Percentiles rank a stretch among this genome's conserved stretches.
phyloP scores from a whole-genome alignment of 345 rosid genomes.

The Corchorus olitorius region DNA sequence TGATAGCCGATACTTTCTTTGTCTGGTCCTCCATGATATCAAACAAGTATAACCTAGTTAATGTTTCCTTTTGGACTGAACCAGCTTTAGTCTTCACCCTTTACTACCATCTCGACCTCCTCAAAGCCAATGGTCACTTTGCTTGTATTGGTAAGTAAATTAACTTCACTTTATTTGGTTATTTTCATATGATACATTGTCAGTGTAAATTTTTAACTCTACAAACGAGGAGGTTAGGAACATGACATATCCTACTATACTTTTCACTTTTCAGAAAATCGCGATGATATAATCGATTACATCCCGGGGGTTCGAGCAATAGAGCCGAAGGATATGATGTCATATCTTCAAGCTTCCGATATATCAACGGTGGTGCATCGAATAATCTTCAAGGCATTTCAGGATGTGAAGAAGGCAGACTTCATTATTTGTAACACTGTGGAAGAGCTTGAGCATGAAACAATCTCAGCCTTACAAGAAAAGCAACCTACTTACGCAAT shows the following conservation, averaged over 20 bases:
- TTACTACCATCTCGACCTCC: slow-evolving; percentile 72
- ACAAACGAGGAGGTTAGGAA: too few species aligned
- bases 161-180: background rate
- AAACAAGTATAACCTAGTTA: slow-evolving; percentile 55
- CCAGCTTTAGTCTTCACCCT: slow-evolving; percentile 69
- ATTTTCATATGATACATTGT: too few species aligned
- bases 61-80: slow-evolving; percentile 84
- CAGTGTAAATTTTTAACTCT: too few species aligned
- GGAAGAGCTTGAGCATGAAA: slow-evolving; percentile 58
- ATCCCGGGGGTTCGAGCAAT: slow-evolving; percentile 71
- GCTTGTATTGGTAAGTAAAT: slow-evolving; percentile 49
- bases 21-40: slow-evolving; percentile 76
- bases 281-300: slow-evolving; percentile 55
- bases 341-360: slow-evolving; percentile 69
- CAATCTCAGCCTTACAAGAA: slow-evolving; percentile 49
- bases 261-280: slow-evolving; percentile 41
- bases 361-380: slow-evolving; percentile 53
- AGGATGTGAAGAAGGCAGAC: slow-evolving; percentile 60
- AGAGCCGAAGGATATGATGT: slow-evolving; percentile 61
- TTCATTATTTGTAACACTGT: slow-evolving; percentile 72
- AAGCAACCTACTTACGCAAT: slow-evolving; percentile 57
- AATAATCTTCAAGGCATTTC: slow-evolving; percentile 55
- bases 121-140: slow-evolving; percentile 66
- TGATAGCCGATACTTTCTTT: slow-evolving; percentile 70
- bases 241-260: too few species aligned